Conservation (phyloP, 306 rosid species). For the Mimosa bimucronata region DNA sequence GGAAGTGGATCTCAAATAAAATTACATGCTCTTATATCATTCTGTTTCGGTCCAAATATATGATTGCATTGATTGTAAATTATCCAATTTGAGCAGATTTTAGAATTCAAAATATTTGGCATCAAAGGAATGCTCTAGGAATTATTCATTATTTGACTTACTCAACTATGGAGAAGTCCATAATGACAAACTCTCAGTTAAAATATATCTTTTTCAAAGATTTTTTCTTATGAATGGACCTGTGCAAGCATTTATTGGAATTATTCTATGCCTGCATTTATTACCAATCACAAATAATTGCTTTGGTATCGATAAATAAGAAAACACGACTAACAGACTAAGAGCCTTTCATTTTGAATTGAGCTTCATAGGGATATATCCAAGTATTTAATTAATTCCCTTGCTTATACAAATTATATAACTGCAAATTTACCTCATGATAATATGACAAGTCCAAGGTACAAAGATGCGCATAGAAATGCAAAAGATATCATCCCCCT, state of each 20-base stretch:
- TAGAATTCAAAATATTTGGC: not conserved
- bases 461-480: conserved; percentile 52
- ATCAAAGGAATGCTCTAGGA: conserved; percentile 4
- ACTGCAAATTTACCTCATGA: conserved; percentile 49
- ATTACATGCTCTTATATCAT: not conserved
- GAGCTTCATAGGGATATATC: not conserved
- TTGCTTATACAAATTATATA: not conserved
- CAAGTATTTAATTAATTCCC: conserved; percentile 8
- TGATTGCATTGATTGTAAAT: not conserved
- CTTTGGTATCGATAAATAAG: not conserved
- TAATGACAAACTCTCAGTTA: not conserved
- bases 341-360: conserved; percentile 10
- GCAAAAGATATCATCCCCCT: conserved; percentile 60
- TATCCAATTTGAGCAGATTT: not conserved
- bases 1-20: not conserved
- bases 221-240: not conserved
- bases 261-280: not conserved
- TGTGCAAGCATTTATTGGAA: not conserved
- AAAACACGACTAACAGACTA: not conserved
- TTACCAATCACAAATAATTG: not conserved
- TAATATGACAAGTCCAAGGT: conserved; percentile 63
- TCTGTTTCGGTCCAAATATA: not conserved
- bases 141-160: not conserved
- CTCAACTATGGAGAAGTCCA: not conserved
- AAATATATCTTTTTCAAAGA: not conserved